A percentile compares a stretch with the other conserved stretches of the same genome.
These are phyloP conservation scores for Butyriboletus loyo DNA, from an alignment of 768 basidiomycete species.

Conservation along the genomic window DNA sequence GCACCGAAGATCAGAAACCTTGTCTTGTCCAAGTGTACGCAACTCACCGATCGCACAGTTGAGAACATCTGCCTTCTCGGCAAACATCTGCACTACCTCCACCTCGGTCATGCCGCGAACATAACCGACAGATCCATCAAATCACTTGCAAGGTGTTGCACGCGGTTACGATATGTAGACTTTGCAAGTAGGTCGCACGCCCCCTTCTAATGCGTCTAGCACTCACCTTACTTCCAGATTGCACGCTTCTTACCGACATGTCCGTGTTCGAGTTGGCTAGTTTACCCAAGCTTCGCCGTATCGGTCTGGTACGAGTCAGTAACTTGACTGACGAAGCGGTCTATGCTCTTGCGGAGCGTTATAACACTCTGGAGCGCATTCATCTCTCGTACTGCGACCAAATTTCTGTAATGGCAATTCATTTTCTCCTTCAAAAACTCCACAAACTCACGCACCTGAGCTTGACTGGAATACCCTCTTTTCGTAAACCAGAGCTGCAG, in stretches of 20 bases:
- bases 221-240: slow-evolving; percentile 51
- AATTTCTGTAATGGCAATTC: slow-evolving; percentile 86
- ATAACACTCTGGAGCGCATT: slow-evolving; percentile 87
- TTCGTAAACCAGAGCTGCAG: slow-evolving; percentile 81
- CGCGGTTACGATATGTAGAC: slow-evolving; percentile 90
- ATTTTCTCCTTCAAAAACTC: slow-evolving; percentile 86
- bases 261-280: slow-evolving; percentile 88
- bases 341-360: slow-evolving; percentile 80
- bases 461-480: slow-evolving; percentile 94
- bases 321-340: slow-evolving; percentile 95
- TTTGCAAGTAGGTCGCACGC: slow-evolving; percentile 73
- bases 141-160: slow-evolving; percentile 80
- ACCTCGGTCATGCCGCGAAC: slow-evolving; percentile 86
- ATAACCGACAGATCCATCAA: slow-evolving; percentile 91
- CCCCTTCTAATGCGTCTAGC: neutral
- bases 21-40: slow-evolving; percentile 79
- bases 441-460: slow-evolving; percentile 91
- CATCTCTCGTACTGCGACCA: slow-evolving; percentile 98
- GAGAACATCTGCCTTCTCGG: slow-evolving; percentile 84
- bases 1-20: slow-evolving; percentile 84
- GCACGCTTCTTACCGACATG: slow-evolving; percentile 84
- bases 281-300: slow-evolving; percentile 86
- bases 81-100: slow-evolving; percentile 91
- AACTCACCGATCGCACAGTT: slow-evolving; percentile 78
- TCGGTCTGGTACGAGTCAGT: slow-evolving; percentile 91